Conservation (phyloP, 1,284 basidiomycete genomes). For the Fomitopsis pinicola region DNA sequence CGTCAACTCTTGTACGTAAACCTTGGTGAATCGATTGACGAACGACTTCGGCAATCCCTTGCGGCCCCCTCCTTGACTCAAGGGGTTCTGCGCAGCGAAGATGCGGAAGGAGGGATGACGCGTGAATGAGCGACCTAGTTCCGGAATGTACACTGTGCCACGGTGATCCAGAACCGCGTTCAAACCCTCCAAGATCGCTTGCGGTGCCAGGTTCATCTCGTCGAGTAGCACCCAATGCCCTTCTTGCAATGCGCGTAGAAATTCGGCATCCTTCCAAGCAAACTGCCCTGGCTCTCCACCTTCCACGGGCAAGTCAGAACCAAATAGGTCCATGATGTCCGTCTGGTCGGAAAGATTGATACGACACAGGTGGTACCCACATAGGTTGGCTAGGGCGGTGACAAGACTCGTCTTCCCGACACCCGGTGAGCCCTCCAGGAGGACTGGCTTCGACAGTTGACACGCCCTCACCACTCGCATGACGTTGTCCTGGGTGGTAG, state of each 20-base stretch:
- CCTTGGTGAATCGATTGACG: conserved; percentile 97
- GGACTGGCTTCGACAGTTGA: conserved; percentile 87
- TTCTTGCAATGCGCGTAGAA: conserved; percentile 87
- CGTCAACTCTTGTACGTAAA: conserved; percentile 88
- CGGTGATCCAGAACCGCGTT: conserved; percentile 97
- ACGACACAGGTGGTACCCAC: conserved; percentile 83
- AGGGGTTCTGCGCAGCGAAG: conserved; percentile 97
- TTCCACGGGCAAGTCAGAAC: conserved; percentile 94
- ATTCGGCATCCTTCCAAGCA: conserved; percentile 96
- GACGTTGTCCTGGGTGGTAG: conserved; percentile 87
- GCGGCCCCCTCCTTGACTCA: conserved; percentile 94
- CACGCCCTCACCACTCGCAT: conserved; percentile 89
- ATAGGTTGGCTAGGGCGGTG: conserved; percentile 79
- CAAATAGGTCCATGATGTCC: conserved; percentile 94
- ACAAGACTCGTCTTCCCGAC: conserved; percentile 99
- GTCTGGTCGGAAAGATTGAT: conserved; percentile 99
- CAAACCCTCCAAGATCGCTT: conserved; percentile 94
- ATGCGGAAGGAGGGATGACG: conserved; percentile 92
- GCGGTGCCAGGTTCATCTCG: conserved; percentile 98
- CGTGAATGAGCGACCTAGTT: conserved; percentile 86
- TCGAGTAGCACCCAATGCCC: conserved; percentile 98
- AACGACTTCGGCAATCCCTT: conserved; percentile 98
- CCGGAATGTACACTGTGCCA: conserved; percentile 93
- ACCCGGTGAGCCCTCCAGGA: conserved; percentile 97
- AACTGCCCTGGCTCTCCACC: conserved; percentile 92